Evolutionary conservation across 345 rosid genomes (phyloP), one percentile per base, ranked within the genome.

Genomic region (Psidium guajava): DNA sequence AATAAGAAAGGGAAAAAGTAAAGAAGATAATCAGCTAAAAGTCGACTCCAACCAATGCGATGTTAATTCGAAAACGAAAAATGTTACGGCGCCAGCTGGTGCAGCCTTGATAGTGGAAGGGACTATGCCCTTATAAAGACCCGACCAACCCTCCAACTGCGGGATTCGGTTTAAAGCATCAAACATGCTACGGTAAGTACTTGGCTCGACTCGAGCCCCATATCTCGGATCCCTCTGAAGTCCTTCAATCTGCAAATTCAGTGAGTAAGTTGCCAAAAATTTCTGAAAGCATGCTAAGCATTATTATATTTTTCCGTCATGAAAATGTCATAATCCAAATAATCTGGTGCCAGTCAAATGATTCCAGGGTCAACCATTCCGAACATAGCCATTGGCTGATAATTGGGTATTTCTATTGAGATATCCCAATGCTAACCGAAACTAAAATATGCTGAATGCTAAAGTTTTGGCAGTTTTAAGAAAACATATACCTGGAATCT

Each of bases 51-150:
- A 90, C 98, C 95, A 96, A 86, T 96, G 98, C 15, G 98, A 95
- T 32, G 93, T 86, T 25, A 88, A 87, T 90, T 97, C 99, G 55
- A 91, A 96, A 81, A 94, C 97, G 85, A 97, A 95, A 83, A 97
- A 97, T 61, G 99, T 97, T 54, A 97, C 98, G 55, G 99, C 99
- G 83, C 98, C 95, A 55, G 99, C 99, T 40, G 99, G 99, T 81
- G 99, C 99, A 85, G 99, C 99, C 92, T 97, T 97, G 85, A 96
- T 87, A 18, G 97, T 95, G 81, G 99, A 97, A 22, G 99, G 99
- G 47, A 96, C 86, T 54, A 97, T 93, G 82, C 99, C 99, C 88
- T 97, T 97, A 85, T 97, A 97, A 83, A 97, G 95, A 86, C 99
- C 99, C 4, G 93, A 93, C 95, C 93, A 95, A 59, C 99, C 99